These are phyloP conservation scores for Pulveroboletus sp. DNA, from an alignment of 768 basidiomycete species.

Conservation along the genomic window DNA sequence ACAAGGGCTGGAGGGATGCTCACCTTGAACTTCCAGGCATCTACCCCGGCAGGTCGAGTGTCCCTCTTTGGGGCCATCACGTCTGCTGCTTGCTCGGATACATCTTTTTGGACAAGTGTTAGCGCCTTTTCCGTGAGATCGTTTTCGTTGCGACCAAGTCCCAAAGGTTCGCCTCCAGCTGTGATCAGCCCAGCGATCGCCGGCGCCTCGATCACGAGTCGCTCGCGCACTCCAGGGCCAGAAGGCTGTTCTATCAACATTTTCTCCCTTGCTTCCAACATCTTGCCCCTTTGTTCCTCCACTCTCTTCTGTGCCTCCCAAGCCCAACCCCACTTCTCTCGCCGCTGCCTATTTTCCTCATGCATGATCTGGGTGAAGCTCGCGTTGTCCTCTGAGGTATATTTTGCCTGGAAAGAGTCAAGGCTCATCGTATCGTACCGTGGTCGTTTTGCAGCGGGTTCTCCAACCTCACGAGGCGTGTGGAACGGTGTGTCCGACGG, in stretches of 20 bases:
- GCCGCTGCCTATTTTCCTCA: conserved; percentile 80
- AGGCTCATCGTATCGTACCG: conserved; percentile 67
- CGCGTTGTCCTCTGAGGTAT: conserved; percentile 96
- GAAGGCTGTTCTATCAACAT: conserved; percentile 69
- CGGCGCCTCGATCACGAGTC: conserved; percentile 61
- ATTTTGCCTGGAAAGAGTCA: conserved; percentile 85
- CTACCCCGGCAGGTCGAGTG: conserved; percentile 66
- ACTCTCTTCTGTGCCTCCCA: conserved; percentile 89
- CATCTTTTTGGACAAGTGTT: conserved; percentile 18
- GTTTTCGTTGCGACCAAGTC: conserved; percentile 23
- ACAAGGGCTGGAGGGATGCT: conserved; percentile 8
- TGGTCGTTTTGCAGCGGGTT: conserved; percentile 52
- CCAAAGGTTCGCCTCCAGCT: conserved; percentile 19
- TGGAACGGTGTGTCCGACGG: conserved; percentile 68
- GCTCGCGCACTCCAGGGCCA: conserved; percentile 65
- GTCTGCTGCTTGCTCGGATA: conserved; percentile 43
- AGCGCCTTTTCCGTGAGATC: conserved; percentile 25
- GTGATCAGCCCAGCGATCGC: conserved; percentile 54
- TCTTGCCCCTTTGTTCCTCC: conserved; percentile 59
- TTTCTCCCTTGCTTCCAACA: conserved; percentile 65
- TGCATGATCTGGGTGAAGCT: conserved; percentile 93
- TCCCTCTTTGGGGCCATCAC: conserved; percentile 83
- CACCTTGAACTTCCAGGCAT: conserved; percentile 84
- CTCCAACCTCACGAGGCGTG: conserved; percentile 36
- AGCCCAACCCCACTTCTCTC: conserved; percentile 87